phyloP scores from a whole-genome alignment of 768 basidiomycete species.

The Auricularia sp. region DNA sequence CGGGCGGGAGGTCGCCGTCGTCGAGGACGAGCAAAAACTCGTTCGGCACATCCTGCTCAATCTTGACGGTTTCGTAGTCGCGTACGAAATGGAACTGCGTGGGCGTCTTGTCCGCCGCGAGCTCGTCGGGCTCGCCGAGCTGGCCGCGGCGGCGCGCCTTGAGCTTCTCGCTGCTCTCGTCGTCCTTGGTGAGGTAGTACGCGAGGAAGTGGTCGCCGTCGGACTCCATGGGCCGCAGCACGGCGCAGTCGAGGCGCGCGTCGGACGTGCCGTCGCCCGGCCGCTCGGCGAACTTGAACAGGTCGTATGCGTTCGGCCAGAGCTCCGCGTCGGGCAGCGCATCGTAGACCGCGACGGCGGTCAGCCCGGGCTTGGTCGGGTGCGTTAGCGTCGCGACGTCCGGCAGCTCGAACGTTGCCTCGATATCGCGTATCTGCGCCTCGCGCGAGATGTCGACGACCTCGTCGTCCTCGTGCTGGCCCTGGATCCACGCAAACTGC shows the following conservation, averaged over 20 bases:
- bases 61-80: conserved; percentile 80
- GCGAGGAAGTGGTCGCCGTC: conserved; percentile 83
- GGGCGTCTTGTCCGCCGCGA: conserved; percentile 28
- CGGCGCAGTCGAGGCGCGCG: conserved; percentile 74
- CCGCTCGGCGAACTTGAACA: conserved; percentile 77
- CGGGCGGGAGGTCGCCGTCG: conserved; percentile 33
- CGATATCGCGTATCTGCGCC: conserved; percentile 71
- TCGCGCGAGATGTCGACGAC: conserved; percentile 60
- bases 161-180: conserved; percentile 56
- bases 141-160: conserved; percentile 39
- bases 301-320: conserved; percentile 83
- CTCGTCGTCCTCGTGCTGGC: conserved; percentile 34
- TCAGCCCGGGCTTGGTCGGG: conserved; percentile 67
- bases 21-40: conserved; percentile 73
- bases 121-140: conserved; percentile 9
- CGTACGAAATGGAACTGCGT: conserved; percentile 68
- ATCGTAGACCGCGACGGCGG: conserved; percentile 72
- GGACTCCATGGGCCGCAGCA: conserved; percentile 77
- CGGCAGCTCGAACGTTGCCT: conserved; percentile 63
- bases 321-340: conserved; percentile 76
- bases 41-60: conserved; percentile 78
- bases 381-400: conserved; percentile 53
- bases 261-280: conserved; percentile 71
- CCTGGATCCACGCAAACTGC: conserved; percentile 17
- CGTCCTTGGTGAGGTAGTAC: conserved; percentile 71